A percentile compares a stretch with the other conserved stretches of the same genome.
phyloP scores from a whole-genome alignment of 2,329 filamentous ascomycete species.

The Epichloe elymi region DNA sequence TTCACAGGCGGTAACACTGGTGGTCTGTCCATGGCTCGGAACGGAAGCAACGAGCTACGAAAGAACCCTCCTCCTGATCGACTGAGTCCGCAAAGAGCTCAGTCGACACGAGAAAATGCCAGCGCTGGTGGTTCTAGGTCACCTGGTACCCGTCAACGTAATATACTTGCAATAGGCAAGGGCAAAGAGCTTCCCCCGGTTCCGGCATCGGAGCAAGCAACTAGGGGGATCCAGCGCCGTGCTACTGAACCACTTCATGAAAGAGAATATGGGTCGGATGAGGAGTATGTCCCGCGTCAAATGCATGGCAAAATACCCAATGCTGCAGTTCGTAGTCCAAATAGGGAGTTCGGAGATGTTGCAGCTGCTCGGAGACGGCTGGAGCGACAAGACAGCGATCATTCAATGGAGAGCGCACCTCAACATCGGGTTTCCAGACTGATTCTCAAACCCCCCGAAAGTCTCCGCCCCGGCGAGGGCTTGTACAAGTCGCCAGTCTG shows the following conservation, averaged over 20 bases:
- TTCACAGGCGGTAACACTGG: constrained; percentile 17
- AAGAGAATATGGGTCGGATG: constrained; percentile 14
- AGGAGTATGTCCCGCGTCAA: constrained; percentile 14
- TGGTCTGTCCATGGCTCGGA: constrained; percentile 28
- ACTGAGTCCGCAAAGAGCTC: constrained; percentile 24
- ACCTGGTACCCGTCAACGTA: background rate
- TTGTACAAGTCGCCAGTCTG: constrained; percentile 46
- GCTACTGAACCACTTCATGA: constrained; percentile 18
- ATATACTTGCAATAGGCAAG: constrained; percentile 8
- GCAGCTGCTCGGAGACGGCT: constrained; percentile 10
- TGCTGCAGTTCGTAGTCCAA: background rate
- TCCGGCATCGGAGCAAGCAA: constrained; percentile 7
- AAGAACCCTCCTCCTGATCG: constrained; percentile 44
- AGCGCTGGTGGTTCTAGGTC: constrained; percentile 7
- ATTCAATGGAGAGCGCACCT: constrained; percentile 18
- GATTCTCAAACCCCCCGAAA: constrained; percentile 26
- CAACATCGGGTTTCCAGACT: constrained; percentile 27
- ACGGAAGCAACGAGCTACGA: constrained; percentile 44
- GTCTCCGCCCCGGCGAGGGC: constrained; percentile 35
- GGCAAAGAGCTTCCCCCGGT: constrained; percentile 22
- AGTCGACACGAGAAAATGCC: constrained; percentile 27
- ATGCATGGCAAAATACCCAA: constrained; percentile 9
- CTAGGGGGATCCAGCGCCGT: constrained; percentile 14
- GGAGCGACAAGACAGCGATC: constrained; percentile 19
- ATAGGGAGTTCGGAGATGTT: constrained; percentile 6